A percentile compares a stretch with the other conserved stretches of the same genome.
phyloP scores from a whole-genome alignment of 2,329 filamentous ascomycete genomes.

The Curvularia lunata region DNA sequence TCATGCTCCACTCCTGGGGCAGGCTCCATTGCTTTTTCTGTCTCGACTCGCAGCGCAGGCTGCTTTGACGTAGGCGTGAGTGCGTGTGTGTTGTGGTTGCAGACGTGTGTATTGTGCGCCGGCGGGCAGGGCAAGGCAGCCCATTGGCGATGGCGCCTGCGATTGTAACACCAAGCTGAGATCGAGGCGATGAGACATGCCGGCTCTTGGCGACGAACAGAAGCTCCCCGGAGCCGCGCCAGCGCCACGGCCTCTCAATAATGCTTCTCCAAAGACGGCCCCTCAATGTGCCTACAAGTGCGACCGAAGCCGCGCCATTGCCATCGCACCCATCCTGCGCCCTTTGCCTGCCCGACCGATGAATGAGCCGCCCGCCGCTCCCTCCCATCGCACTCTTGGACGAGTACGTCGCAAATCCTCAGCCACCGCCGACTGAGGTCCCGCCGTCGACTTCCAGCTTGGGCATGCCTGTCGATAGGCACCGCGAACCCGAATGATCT shows the following conservation, averaged over 20 bases:
- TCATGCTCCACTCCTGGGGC: constrained; percentile 4
- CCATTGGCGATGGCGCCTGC: constrained; percentile 10
- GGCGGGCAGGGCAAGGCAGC: background rate
- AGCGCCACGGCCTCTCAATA: constrained; percentile 36
- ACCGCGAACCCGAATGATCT: constrained; percentile 63
- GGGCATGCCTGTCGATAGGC: constrained; percentile 35
- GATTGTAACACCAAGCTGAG: constrained; percentile 15
- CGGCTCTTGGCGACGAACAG: constrained; percentile 21
- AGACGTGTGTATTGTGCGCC: background rate
- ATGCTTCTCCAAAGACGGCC: constrained; percentile 29
- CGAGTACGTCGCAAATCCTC: constrained; percentile 36
- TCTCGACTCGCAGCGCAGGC: constrained; percentile 4
- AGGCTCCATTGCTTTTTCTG: constrained; percentile 5
- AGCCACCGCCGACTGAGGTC: constrained; percentile 27
- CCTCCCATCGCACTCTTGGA: constrained; percentile 28
- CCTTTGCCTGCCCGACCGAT: constrained; percentile 26
- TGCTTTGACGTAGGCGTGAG: background rate
- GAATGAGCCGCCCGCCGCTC: constrained; percentile 35
- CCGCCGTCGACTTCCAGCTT: constrained; percentile 9
- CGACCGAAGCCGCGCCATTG: constrained; percentile 24
- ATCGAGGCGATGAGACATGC: constrained; percentile 21
- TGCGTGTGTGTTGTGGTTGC: no score
- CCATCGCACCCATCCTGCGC: background rate
- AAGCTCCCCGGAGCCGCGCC: constrained; percentile 25
- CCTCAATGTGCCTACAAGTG: constrained; percentile 21